Percentiles rank a stretch among this genome's conserved stretches.
Evolutionary conservation across 1,284 basidiomycete genomes (phyloP).

Genomic region (Cystobasidiaceae sp.): DNA sequence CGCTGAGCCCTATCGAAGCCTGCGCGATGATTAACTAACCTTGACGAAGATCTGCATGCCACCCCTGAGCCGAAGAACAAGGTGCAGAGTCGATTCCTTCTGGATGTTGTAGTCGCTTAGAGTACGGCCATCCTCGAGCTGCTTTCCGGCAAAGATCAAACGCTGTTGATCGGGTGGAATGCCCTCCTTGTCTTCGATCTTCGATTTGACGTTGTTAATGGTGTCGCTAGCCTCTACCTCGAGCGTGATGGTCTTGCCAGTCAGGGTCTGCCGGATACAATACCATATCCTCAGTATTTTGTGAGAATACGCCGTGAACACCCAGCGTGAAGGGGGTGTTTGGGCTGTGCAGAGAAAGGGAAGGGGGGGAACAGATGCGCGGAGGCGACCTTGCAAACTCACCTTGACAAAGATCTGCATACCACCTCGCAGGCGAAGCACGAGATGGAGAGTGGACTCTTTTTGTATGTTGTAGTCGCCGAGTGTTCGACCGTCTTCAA

Average conservation of each 20-base stretch:
- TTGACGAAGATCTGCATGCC: slow-evolving; percentile 64
- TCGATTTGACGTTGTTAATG: slow-evolving; percentile 54
- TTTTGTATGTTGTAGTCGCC: slow-evolving; percentile 50
- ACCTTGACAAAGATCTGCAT: slow-evolving; percentile 53
- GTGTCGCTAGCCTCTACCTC: slow-evolving; percentile 57
- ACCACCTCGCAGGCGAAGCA: slow-evolving; percentile 46
- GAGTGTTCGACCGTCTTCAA: slow-evolving; percentile 54
- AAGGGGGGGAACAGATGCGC: not conserved
- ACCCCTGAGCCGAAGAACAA: slow-evolving; percentile 68
- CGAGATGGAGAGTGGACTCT: slow-evolving; percentile 46
- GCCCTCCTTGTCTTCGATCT: slow-evolving; percentile 56
- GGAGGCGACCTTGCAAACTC: not conserved
- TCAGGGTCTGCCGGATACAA: slow-evolving; percentile 50
- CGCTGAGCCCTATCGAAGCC: too few species aligned
- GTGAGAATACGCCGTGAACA: too few species aligned
- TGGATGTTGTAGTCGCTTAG: slow-evolving; percentile 49
- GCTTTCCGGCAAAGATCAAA: slow-evolving; percentile 65
- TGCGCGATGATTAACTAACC: slow-evolving; percentile 48
- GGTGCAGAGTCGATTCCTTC: slow-evolving; percentile 43
- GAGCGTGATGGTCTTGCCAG: slow-evolving; percentile 57
- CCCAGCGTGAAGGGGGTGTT: too few species aligned
- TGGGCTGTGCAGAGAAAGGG: too few species aligned
- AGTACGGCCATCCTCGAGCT: slow-evolving; percentile 51
- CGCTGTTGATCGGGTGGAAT: slow-evolving; percentile 82
- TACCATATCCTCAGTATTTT: too few species aligned